phyloP scores from a whole-genome alignment of 176 grass and related monocot genomes.

The Oryza brachyantha region DNA sequence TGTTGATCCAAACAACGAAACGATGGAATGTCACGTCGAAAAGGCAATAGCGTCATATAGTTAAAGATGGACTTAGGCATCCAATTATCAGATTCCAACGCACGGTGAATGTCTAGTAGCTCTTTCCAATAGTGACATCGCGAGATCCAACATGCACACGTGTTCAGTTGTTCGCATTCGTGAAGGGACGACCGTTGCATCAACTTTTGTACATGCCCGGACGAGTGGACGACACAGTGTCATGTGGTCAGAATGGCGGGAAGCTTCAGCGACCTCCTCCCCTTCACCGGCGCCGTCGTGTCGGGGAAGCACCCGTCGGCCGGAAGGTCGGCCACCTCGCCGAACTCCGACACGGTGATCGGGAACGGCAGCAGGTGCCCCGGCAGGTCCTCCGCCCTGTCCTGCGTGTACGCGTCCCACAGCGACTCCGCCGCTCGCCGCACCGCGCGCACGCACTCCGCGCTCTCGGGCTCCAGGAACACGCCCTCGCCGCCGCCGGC shows the following conservation, averaged over 20 bases:
- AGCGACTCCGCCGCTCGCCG: constrained; percentile 36
- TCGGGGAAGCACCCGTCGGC: constrained; percentile 68
- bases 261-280: constrained; percentile 52
- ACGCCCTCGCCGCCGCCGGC: not conserved
- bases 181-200: not conserved
- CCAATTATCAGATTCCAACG: too few species aligned
- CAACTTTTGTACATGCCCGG: not conserved
- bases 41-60: too few species aligned
- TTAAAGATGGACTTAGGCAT: too few species aligned
- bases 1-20: too few species aligned
- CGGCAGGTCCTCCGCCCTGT: constrained; percentile 52
- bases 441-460: constrained; percentile 65
- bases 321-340: constrained; percentile 52
- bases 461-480: constrained; percentile 59
- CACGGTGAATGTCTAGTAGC: too few species aligned
- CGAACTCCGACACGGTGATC: constrained; percentile 55
- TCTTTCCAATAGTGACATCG: too few species aligned
- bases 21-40: too few species aligned
- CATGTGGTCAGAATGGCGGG: constrained; percentile 74
- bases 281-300: constrained; percentile 58
- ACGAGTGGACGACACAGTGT: constrained; percentile 8
- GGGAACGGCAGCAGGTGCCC: constrained; percentile 86
- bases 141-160: not conserved
- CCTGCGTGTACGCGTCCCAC: constrained; percentile 65
- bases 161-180: not conserved